Conservation (phyloP, 495 filamentous ascomycete species). For the Podospora appendiculata region DNA sequence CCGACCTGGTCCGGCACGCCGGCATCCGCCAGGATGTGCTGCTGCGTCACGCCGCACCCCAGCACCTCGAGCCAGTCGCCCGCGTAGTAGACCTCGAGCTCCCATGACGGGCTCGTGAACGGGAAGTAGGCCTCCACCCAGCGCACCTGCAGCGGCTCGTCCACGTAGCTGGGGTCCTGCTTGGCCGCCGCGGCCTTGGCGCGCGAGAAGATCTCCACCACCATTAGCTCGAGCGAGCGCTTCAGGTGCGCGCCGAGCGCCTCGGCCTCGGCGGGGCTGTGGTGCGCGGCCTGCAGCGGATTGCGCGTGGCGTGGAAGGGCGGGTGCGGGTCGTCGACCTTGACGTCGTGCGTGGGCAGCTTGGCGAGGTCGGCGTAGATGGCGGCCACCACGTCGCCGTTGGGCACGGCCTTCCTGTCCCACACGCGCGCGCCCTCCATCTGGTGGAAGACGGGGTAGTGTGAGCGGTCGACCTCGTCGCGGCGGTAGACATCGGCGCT, state of each 20-base stretch:
- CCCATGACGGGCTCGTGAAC: slow-evolving; percentile 91
- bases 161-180: slow-evolving; percentile 36
- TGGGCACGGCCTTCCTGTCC: slow-evolving; percentile 57
- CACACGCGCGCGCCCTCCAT: slow-evolving; percentile 94
- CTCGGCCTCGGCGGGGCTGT: slow-evolving; percentile 68
- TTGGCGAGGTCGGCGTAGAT: slow-evolving; percentile 57
- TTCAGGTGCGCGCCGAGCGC: slow-evolving; percentile 83
- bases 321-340: slow-evolving; percentile 80
- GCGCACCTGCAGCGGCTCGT: slow-evolving; percentile 70
- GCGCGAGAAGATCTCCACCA: slow-evolving; percentile 78
- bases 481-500: slow-evolving; percentile 94
- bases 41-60: slow-evolving; percentile 85
- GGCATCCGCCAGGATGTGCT: slow-evolving; percentile 69
- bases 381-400: slow-evolving; percentile 52
- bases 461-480: slow-evolving; percentile 87
- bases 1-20: slow-evolving; percentile 68
- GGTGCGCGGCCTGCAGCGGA: slow-evolving; percentile 66
- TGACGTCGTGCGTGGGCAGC: slow-evolving; percentile 64
- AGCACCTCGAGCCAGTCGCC: slow-evolving; percentile 92
- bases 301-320: slow-evolving; percentile 72
- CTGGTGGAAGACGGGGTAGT: slow-evolving; percentile 97
- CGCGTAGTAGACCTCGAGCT: slow-evolving; percentile 91
- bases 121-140: slow-evolving; percentile 98
- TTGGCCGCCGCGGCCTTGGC: slow-evolving; percentile 58
- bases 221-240: slow-evolving; percentile 77